These are phyloP conservation scores for Alternaria arborescens DNA, from an alignment of 2,329 filamentous ascomycete genomes.

Conservation along the genomic window DNA sequence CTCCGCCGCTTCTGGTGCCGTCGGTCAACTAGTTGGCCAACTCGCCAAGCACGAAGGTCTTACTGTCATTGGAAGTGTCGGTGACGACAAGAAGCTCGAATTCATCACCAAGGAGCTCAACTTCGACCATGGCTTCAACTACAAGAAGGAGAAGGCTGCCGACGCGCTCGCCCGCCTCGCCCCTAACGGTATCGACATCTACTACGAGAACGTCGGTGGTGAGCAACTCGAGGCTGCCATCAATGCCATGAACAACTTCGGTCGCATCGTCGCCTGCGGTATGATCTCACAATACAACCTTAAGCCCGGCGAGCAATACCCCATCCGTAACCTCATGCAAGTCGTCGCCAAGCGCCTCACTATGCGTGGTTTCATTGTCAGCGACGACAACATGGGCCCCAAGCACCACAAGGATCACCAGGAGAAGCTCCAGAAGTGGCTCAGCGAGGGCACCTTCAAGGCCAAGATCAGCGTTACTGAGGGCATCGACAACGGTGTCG, in stretches of 20 bases:
- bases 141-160: slow-evolving; percentile 79
- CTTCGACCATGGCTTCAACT: slow-evolving; percentile 84
- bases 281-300: slow-evolving; percentile 84
- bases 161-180: slow-evolving; percentile 75
- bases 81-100: slow-evolving; percentile 79
- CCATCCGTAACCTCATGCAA: slow-evolving; percentile 70
- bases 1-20: slow-evolving; percentile 79
- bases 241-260: slow-evolving; percentile 68
- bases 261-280: slow-evolving; percentile 68
- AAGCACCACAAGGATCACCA: slow-evolving; percentile 76
- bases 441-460: slow-evolving; percentile 78
- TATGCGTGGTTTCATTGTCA: slow-evolving; percentile 80
- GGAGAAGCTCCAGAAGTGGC: slow-evolving; percentile 77
- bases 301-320: slow-evolving; percentile 65
- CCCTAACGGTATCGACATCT: slow-evolving; percentile 81
- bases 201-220: slow-evolving; percentile 82
- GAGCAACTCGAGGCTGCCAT: slow-evolving; percentile 76
- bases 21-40: slow-evolving; percentile 84
- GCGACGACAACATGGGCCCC: slow-evolving; percentile 70
- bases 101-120: slow-evolving; percentile 74
- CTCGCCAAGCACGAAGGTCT: slow-evolving; percentile 83
- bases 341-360: slow-evolving; percentile 74
- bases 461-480: slow-evolving; percentile 72
- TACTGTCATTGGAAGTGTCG: slow-evolving; percentile 80
- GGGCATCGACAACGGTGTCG: slow-evolving; percentile 78